Conservation (phyloP, 1,284 basidiomycete genomes). For the Waitea zeae region DNA sequence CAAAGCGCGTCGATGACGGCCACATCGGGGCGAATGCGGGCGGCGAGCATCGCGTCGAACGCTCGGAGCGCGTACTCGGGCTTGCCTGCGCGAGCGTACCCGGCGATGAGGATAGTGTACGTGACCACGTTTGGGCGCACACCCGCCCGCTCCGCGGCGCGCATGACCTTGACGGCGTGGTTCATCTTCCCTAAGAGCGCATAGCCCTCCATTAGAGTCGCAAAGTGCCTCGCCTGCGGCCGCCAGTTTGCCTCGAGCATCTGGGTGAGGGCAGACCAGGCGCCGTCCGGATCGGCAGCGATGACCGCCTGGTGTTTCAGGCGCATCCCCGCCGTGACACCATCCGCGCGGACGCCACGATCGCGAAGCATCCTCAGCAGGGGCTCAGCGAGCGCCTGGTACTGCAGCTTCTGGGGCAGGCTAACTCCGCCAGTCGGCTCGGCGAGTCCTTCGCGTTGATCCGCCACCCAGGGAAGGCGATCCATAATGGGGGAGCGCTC, state of each 20-base stretch:
- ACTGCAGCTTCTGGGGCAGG: conserved; percentile 17
- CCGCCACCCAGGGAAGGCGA: neutral
- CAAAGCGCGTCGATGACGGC: conserved; percentile 50
- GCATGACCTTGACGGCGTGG: conserved; percentile 33
- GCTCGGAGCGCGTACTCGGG: conserved; percentile 31
- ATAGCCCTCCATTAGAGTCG: conserved; percentile 54
- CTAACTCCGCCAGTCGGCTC: no score
- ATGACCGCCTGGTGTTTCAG: conserved; percentile 40
- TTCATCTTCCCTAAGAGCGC: conserved; percentile 31
- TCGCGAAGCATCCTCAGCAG: conserved; percentile 26
- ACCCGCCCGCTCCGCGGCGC: conserved; percentile 26
- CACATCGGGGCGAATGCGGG: conserved; percentile 45
- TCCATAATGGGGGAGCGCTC: neutral
- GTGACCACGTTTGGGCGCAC: conserved; percentile 39
- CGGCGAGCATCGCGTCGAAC: conserved; percentile 45
- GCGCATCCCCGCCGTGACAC: conserved; percentile 36
- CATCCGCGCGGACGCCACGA: conserved; percentile 33
- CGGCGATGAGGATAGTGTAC: conserved; percentile 57
- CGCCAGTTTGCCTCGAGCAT: conserved; percentile 47
- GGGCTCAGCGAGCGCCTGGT: no score
- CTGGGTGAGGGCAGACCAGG: conserved; percentile 30
- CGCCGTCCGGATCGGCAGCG: conserved; percentile 28
- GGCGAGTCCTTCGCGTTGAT: neutral
- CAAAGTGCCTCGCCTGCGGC: conserved; percentile 50
- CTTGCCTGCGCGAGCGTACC: conserved; percentile 39